Evolutionary conservation across 2,329 filamentous ascomycete genomes (phyloP).

Genomic region (Alternaria burnsii): DNA sequence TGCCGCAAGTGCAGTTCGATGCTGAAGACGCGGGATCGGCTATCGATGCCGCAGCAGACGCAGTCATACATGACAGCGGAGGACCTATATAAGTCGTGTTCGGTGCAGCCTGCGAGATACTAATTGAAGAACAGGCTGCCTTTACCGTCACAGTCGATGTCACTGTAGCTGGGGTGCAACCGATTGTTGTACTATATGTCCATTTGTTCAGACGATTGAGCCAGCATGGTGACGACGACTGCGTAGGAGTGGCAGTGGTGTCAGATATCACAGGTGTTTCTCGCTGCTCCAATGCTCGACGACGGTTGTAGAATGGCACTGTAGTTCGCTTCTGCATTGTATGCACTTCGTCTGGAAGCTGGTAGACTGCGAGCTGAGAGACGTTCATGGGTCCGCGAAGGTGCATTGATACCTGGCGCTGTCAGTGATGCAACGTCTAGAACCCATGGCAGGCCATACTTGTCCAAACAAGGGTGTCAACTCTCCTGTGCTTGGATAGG

Average conservation of each 20-base stretch:
- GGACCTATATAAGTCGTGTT: slow-evolving; percentile 19
- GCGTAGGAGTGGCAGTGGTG: background rate
- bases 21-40: background rate
- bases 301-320: slow-evolving; percentile 31
- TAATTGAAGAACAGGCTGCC: slow-evolving; percentile 16
- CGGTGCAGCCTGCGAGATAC: background rate
- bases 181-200: slow-evolving; percentile 13
- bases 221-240: background rate
- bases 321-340: slow-evolving; percentile 25
- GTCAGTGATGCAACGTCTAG: background rate
- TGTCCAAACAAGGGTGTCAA: slow-evolving; percentile 75
- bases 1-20: slow-evolving; percentile 3
- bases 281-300: slow-evolving; percentile 15
- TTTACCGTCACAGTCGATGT: slow-evolving; percentile 24
- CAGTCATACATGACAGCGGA: slow-evolving; percentile 15
- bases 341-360: slow-evolving; percentile 48
- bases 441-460: slow-evolving; percentile 53
- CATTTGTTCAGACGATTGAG: background rate
- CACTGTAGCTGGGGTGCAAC: slow-evolving; percentile 15
- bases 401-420: slow-evolving; percentile 73
- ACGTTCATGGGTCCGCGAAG: slow-evolving; percentile 75
- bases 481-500: slow-evolving; percentile 67
- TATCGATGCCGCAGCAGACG: background rate
- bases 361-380: slow-evolving; percentile 75
- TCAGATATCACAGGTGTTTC: background rate